Conservation (phyloP, 768 basidiomycete genomes). For the Hygrocybe punicea region DNA sequence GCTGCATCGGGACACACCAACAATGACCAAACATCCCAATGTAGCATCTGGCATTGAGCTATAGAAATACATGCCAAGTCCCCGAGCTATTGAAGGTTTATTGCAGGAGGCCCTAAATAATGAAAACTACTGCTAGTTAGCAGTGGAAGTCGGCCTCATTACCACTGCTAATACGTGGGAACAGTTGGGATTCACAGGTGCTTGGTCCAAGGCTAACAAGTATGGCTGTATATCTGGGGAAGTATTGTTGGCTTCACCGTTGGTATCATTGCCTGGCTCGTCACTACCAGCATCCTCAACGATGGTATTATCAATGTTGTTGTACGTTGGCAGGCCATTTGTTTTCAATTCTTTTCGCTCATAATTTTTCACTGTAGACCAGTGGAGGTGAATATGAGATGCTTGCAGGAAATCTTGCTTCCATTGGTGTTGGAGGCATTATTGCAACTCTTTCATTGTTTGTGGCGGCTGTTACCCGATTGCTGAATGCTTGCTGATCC, state of each 20-base stretch:
- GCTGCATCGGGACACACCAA: no score
- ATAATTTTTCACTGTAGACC: conserved; percentile 15
- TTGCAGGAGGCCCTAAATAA: background rate
- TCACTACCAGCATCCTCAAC: conserved; percentile 70
- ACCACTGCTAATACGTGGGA: background rate
- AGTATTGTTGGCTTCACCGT: conserved; percentile 63
- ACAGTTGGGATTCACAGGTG: background rate
- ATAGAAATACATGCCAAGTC: no score
- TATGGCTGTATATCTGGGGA: conserved; percentile 75
- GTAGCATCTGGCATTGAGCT: no score
- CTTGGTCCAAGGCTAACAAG: conserved; percentile 84
- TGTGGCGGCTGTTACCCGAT: background rate
- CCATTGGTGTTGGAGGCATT: conserved; percentile 77
- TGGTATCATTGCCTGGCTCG: conserved; percentile 82
- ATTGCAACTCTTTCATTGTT: conserved; percentile 71
- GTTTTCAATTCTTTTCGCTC: background rate
- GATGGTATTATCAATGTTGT: conserved; percentile 66
- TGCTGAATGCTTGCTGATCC: background rate
- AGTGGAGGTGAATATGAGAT: conserved; percentile 56
- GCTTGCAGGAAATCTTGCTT: conserved; percentile 87
- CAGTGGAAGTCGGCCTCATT: background rate
- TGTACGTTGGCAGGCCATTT: conserved; percentile 34
- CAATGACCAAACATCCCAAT: no score
- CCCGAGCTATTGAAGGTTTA: background rate
- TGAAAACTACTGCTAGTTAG: background rate